Conservation (phyloP, 2,329 filamentous ascomycete genomes). For the Neonectria magnoliae region DNA sequence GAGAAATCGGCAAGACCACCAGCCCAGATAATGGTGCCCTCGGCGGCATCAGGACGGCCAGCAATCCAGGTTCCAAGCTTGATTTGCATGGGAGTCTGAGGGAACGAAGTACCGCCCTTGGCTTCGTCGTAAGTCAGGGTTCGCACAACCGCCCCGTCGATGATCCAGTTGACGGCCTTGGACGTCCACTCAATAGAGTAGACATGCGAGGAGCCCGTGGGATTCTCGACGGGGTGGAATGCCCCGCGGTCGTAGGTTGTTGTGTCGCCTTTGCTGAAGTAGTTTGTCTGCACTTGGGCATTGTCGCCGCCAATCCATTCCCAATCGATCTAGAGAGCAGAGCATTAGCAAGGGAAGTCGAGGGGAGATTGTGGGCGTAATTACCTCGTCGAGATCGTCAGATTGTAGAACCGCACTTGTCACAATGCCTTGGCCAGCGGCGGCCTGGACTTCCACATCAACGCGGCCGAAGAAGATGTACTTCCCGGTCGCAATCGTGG, state of each 20-base stretch:
- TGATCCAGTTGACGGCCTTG: conserved; percentile 69
- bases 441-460: conserved; percentile 75
- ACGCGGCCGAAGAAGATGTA: conserved; percentile 89
- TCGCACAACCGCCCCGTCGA: conserved; percentile 70
- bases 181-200: conserved; percentile 76
- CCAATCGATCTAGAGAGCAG: conserved; percentile 73
- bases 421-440: conserved; percentile 78
- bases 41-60: conserved; percentile 64
- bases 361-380: neutral
- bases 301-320: conserved; percentile 80
- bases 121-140: conserved; percentile 69
- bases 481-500: conserved; percentile 74
- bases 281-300: conserved; percentile 84
- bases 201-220: conserved; percentile 68
- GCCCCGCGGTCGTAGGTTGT: conserved; percentile 74
- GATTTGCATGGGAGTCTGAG: conserved; percentile 78
- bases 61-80: conserved; percentile 75
- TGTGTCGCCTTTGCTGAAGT: conserved; percentile 79
- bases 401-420: conserved; percentile 81
- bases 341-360: neutral
- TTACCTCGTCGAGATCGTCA: conserved; percentile 71
- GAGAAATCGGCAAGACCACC: conserved; percentile 66
- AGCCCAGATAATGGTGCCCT: conserved; percentile 77
- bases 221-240: conserved; percentile 66
- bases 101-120: conserved; percentile 67